Base-by-base conservation (phyloP, 148 eudicot species). In the Silene latifolia region DNA sequence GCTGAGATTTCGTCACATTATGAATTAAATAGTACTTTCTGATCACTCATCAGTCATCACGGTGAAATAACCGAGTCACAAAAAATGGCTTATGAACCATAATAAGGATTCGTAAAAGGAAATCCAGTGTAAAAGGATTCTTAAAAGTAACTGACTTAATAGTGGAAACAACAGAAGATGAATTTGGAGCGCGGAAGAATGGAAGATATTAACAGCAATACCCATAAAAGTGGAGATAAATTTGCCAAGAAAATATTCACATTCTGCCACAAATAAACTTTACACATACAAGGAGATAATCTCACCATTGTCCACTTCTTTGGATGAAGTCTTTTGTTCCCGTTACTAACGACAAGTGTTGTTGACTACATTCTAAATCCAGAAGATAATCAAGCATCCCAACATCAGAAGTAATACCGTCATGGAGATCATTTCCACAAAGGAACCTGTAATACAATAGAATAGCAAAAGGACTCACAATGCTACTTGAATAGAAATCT, bases 241-340 rank as follows among this genome's bases (percentile, higher is more conserved):
- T 27, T 27, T 27, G 29, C 29, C 3, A 27, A 27, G 29, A 27
- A 27, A 27, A 27, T 27, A 27, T 27, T 27, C 29, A 27, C 1
- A 27, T 27, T 27, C 1, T 27, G 1, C 29, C 29, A 27, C 29
- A 27, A 27, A 27, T 27, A 27, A 27, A 27, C 29, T 27, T 27
- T 27, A 27, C 29, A 27, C 29, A 27, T 27, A 27, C 29, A 32
- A 32, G 35, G 35, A 32, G 35, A 32, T 32, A 32, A 32, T 32
- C 85, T 73, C 73, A 84, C 86, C 86, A 62, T 15, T 23, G 72
- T 68, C 73, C 73, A 63, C 20, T 72, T 29, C 64, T 78, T 69
- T 58, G 25, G 10, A 64, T 35, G 54, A 23, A 25, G 20, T 58
- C 15, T 46, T 69, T 70, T 44, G 76, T 11, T 47, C 59, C 66